phyloP scores from a whole-genome alignment of 192 early-diverging fungal species.

The Linnemannia schmuckeri region DNA sequence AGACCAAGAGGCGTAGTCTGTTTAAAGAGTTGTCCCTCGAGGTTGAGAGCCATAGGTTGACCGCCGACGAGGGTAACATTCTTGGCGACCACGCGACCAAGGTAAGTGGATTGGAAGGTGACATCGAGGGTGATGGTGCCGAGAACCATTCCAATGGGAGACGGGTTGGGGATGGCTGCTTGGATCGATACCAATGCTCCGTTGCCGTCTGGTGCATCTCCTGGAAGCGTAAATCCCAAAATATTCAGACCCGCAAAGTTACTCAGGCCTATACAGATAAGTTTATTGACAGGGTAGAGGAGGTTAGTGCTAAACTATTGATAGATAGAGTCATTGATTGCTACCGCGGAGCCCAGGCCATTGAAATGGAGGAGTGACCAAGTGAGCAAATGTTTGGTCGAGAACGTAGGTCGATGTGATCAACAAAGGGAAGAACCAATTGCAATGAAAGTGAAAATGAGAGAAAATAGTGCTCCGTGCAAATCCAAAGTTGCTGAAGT shows the following conservation, averaged over 20 bases:
- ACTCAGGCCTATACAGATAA: constrained; percentile 15
- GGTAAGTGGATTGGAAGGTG: constrained; percentile 34
- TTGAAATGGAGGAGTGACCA: neutral
- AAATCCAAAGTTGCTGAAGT: neutral
- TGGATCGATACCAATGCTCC: constrained; percentile 29
- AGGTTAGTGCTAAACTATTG: neutral
- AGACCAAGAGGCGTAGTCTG: constrained; percentile 36
- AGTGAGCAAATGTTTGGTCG: neutral
- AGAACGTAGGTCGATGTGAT: too few species aligned
- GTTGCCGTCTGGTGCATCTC: constrained; percentile 22
- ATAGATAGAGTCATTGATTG: neutral
- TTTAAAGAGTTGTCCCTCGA: constrained; percentile 33
- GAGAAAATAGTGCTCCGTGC: neutral
- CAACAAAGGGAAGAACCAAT: neutral
- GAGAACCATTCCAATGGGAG: constrained; percentile 42
- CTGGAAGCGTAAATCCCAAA: constrained; percentile 38
- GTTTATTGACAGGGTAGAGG: neutral
- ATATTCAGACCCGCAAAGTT: constrained; percentile 44
- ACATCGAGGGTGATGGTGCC: constrained; percentile 50
- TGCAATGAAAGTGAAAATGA: neutral
- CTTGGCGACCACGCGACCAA: constrained; percentile 46
- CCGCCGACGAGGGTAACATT: constrained; percentile 31
- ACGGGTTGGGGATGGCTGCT: constrained; percentile 40
- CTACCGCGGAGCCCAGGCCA: neutral
- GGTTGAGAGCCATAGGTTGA: constrained; percentile 34